Percentiles rank a stretch among this genome's conserved stretches.
phyloP scores from a whole-genome alignment of 305 asterid genomes.

The Euphrasia arctica region DNA sequence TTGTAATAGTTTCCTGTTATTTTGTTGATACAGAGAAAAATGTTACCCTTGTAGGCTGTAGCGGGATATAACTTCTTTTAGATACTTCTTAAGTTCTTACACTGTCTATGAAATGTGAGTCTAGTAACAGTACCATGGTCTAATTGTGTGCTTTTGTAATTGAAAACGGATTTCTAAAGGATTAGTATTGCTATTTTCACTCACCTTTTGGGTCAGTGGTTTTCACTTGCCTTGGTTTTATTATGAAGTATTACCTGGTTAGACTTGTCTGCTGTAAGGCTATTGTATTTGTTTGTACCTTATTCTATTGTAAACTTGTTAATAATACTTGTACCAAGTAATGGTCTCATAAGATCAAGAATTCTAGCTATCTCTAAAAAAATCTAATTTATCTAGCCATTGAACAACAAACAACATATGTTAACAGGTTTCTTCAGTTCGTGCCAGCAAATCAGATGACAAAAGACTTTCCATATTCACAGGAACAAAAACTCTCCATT shows the following conservation, averaged over 20 bases:
- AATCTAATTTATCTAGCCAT: no score
- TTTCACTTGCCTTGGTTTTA: neutral
- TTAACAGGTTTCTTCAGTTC: conserved; percentile 90
- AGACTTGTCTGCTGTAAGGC: conserved; percentile 20
- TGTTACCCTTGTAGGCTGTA: neutral
- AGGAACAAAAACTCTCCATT: conserved; percentile 93
- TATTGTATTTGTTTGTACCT: conserved; percentile 6
- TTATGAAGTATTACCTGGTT: neutral
- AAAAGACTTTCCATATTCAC: conserved; percentile 95
- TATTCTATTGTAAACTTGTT: conserved; percentile 24
- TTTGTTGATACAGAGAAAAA: conserved; percentile 9
- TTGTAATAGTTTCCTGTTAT: neutral
- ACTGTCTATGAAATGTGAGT: conserved; percentile 13
- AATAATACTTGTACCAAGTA: conserved; percentile 17
- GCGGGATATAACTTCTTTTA: neutral
- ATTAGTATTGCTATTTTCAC: conserved; percentile 16
- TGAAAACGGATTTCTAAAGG: conserved; percentile 11
- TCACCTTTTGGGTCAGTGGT: neutral
- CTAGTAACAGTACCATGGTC: neutral
- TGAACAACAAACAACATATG: conserved; percentile 13
- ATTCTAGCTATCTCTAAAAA: neutral
- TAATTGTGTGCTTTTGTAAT: neutral
- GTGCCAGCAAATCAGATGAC: conserved; percentile 97
- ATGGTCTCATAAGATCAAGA: conserved; percentile 12
- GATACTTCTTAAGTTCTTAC: neutral